Conservation (phyloP, 768 basidiomycete genomes). For the Lactarius deliciosus region DNA sequence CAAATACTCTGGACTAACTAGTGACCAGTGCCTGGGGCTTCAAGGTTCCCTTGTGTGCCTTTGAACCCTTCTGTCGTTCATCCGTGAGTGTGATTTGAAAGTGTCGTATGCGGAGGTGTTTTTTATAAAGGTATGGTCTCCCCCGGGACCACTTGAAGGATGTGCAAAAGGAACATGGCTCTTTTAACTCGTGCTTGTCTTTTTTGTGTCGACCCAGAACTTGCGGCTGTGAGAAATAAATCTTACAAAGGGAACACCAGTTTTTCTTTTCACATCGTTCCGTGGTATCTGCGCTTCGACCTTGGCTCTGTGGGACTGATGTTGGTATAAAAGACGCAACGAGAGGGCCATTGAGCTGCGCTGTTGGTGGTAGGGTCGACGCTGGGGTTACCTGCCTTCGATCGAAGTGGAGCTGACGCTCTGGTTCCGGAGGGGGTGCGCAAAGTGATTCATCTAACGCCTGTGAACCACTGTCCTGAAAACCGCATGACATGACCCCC, state of each 20-base stretch:
- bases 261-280: not conserved
- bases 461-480: not conserved
- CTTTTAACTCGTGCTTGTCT: too few relatives aligned
- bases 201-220: not conserved
- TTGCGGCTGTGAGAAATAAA: not conserved
- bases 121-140: not conserved
- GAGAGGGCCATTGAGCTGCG: not conserved
- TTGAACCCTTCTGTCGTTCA: not conserved
- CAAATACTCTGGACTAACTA: not conserved
- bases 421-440: not conserved
- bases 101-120: not conserved
- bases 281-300: not conserved
- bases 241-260: not conserved
- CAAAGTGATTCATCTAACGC: not conserved
- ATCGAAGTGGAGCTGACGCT: not conserved
- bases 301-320: not conserved
- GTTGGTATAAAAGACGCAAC: not conserved
- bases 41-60: not conserved
- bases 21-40: not conserved
- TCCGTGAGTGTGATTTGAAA: not conserved
- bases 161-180: not conserved
- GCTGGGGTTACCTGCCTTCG: not conserved
- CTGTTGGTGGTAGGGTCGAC: too few relatives aligned
- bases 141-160: slow-evolving; percentile 1
- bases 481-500: not conserved